These are phyloP conservation scores for Vaccinium macrocarpon DNA, from an alignment of 148 eudicot genomes.

Conservation along the genomic window DNA sequence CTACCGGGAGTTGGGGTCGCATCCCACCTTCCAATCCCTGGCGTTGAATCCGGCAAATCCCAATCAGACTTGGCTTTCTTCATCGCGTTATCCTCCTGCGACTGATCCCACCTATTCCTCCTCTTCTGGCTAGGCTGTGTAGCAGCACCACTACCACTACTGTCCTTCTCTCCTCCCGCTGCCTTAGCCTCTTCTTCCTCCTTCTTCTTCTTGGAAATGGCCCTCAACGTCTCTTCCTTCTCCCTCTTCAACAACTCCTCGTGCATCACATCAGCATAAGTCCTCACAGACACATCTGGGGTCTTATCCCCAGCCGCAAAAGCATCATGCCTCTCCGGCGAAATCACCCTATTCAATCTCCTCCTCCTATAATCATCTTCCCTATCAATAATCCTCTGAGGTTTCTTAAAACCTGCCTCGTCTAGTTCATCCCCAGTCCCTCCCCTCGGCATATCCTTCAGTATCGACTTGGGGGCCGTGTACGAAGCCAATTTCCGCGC, in stretches of 20 bases:
- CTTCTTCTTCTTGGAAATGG: conserved; percentile 68
- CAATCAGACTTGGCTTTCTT: conserved; percentile 94
- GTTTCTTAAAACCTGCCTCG: conserved; percentile 59
- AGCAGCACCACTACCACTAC: conserved; percentile 19
- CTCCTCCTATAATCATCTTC: conserved; percentile 76
- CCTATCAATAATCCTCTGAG: conserved; percentile 72
- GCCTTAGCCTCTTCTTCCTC: conserved; percentile 63
- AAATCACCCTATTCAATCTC: conserved; percentile 63
- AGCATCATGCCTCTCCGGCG: conserved; percentile 81
- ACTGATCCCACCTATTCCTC: conserved; percentile 95
- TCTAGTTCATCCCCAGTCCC: conserved; percentile 39
- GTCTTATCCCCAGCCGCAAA: conserved; percentile 84
- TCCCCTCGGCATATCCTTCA: conserved; percentile 67
- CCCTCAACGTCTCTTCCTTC: conserved; percentile 61
- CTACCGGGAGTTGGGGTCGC: conserved; percentile 94
- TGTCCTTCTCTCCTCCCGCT: conserved; percentile 37
- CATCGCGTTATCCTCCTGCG: conserved; percentile 50
- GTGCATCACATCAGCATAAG: conserved; percentile 82
- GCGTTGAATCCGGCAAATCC: conserved; percentile 94
- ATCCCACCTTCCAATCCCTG: conserved; percentile 95
- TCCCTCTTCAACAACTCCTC: conserved; percentile 76
- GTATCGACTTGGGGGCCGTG: conserved; percentile 73
- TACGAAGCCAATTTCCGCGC: conserved; percentile 66
- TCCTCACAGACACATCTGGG: conserved; percentile 68
- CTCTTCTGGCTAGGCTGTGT: conserved; percentile 58